Conservation (phyloP, 2,329 filamentous ascomycete genomes). For the Phyllosticta capitalensis region DNA sequence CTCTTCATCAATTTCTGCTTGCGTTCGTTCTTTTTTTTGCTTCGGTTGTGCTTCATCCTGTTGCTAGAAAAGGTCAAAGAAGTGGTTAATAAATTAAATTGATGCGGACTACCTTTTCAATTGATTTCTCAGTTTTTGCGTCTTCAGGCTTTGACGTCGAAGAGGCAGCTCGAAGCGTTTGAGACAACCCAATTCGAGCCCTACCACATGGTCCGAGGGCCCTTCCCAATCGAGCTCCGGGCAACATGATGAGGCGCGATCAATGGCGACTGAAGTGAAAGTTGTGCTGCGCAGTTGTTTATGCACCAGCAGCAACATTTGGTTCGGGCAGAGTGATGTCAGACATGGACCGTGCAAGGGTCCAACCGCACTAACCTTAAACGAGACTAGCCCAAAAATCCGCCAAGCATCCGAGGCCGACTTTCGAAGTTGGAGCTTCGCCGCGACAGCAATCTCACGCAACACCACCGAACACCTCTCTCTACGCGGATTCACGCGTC, state of each 20-base stretch:
- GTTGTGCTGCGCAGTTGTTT: too few species aligned
- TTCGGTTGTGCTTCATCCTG: not conserved
- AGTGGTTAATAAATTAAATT: not conserved
- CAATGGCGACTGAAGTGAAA: not conserved
- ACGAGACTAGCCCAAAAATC: not conserved
- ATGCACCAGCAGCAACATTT: too few species aligned
- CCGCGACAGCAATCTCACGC: slow-evolving; percentile 5
- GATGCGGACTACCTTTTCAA: not conserved
- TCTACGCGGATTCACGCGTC: slow-evolving; percentile 14
- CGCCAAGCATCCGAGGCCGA: not conserved
- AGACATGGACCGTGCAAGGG: not conserved
- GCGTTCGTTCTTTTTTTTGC: slow-evolving; percentile 13
- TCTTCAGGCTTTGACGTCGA: not conserved
- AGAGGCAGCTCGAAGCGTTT: not conserved
- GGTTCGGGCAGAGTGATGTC: not conserved
- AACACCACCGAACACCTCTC: slow-evolving; percentile 14
- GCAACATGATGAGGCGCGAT: not conserved
- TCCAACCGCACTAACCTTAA: not conserved
- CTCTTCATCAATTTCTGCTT: slow-evolving; percentile 57
- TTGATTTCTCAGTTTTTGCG: not conserved
- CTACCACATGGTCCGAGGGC: not conserved
- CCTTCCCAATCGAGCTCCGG: not conserved
- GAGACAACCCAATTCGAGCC: not conserved
- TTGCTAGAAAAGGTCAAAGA: not conserved
- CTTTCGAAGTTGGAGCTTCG: not conserved